Percentiles rank a stretch among this genome's conserved stretches.
These are phyloP conservation scores for Plicaturopsis crispa DNA, from an alignment of 768 basidiomycete species.

Conservation along the genomic window DNA sequence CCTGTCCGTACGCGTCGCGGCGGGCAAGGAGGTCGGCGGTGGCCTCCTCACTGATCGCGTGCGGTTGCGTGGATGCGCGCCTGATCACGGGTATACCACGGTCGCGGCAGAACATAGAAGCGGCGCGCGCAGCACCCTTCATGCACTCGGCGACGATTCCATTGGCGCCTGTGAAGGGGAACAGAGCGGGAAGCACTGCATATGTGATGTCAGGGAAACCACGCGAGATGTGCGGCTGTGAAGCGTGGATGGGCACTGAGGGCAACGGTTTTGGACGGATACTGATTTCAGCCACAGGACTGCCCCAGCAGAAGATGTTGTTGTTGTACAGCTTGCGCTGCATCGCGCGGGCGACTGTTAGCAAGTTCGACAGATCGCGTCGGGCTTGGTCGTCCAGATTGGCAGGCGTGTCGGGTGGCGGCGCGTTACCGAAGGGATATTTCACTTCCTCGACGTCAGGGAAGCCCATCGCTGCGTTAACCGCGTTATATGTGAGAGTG, in stretches of 20 bases:
- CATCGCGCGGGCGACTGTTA: conserved; percentile 5
- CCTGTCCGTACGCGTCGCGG: conserved; percentile 38
- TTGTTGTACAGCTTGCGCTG: conserved; percentile 11
- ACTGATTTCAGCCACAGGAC: conserved; percentile 19
- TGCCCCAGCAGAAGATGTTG: conserved; percentile 16
- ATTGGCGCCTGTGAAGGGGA: conserved; percentile 34
- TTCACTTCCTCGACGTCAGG: neutral
- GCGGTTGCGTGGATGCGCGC: conserved; percentile 32
- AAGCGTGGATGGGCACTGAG: conserved; percentile 20
- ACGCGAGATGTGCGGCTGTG: conserved; percentile 24
- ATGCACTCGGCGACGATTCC: conserved; percentile 70
- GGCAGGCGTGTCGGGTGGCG: neutral
- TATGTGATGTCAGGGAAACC: conserved; percentile 51
- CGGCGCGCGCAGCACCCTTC: conserved; percentile 70
- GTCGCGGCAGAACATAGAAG: conserved; percentile 64
- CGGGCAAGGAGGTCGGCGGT: conserved; percentile 38
- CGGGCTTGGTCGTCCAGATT: conserved; percentile 14
- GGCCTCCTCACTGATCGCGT: conserved; percentile 22
- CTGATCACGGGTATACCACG: conserved; percentile 57
- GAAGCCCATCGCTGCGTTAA: conserved; percentile 44
- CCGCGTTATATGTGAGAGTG: conserved; percentile 56
- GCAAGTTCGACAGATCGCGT: conserved; percentile 20
- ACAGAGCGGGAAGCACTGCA: conserved; percentile 21
- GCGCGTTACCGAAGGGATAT: conserved; percentile 39
- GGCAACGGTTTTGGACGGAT: conserved; percentile 20